A percentile compares a stretch with the other conserved stretches of the same genome.
These are phyloP conservation scores for Hypoxylon sp. DNA, from an alignment of 2,329 filamentous ascomycete genomes.

Conservation along the genomic window DNA sequence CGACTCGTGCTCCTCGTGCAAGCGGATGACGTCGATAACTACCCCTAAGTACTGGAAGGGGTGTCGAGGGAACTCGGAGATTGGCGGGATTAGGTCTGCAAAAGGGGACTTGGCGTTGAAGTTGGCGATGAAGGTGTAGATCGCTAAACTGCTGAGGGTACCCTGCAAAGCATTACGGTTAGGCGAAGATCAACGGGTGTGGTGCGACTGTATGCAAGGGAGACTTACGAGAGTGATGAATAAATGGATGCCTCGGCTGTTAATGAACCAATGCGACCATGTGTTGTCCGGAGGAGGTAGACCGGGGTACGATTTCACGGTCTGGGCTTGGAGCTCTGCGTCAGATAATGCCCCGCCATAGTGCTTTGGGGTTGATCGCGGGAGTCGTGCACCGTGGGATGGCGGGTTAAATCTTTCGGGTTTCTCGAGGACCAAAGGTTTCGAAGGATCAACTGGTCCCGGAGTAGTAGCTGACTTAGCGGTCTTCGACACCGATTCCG, in stretches of 20 bases:
- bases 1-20: slow-evolving; percentile 81
- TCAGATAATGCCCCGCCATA: slow-evolving; percentile 80
- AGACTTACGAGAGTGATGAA: slow-evolving; percentile 83
- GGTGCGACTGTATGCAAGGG: not conserved
- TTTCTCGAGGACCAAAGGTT: slow-evolving; percentile 82
- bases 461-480: slow-evolving; percentile 32
- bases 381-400: slow-evolving; percentile 82
- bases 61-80: slow-evolving; percentile 75
- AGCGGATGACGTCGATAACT: slow-evolving; percentile 77
- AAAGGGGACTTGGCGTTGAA: slow-evolving; percentile 85
- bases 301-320: slow-evolving; percentile 82
- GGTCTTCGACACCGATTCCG: slow-evolving; percentile 23
- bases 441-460: slow-evolving; percentile 55
- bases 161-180: slow-evolving; percentile 57
- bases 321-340: slow-evolving; percentile 75
- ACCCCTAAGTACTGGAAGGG: slow-evolving; percentile 76
- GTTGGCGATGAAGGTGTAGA: slow-evolving; percentile 81
- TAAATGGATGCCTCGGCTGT: slow-evolving; percentile 80
- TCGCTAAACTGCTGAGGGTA: slow-evolving; percentile 76
- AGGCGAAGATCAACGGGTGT: slow-evolving; percentile 1
- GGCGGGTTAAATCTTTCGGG: slow-evolving; percentile 92
- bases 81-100: slow-evolving; percentile 80
- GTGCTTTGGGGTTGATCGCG: slow-evolving; percentile 68
- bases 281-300: slow-evolving; percentile 88
- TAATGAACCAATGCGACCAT: slow-evolving; percentile 86